Percentiles rank a stretch among this genome's conserved stretches.
Evolutionary conservation across 345 rosid genomes (phyloP).

Genomic region (Dipteronia sinensis): DNA sequence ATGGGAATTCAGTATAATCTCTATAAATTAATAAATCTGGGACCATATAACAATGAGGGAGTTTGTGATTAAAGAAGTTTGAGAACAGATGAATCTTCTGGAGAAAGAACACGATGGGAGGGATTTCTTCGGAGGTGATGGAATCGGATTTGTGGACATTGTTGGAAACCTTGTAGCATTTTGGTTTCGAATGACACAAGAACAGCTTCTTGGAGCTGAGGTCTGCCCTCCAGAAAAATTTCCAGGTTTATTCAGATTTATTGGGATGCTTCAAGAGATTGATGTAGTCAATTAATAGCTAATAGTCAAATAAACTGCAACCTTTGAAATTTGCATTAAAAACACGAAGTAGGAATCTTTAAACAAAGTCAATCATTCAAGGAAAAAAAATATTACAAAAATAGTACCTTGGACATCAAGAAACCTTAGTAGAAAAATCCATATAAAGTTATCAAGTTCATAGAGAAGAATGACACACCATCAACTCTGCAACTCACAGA

Average conservation of each 20-base stretch:
- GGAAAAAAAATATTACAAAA: too few relatives aligned
- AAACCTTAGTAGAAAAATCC: too few relatives aligned
- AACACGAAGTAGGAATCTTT: too few relatives aligned
- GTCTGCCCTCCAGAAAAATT: conserved; percentile 7
- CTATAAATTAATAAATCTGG: too few relatives aligned
- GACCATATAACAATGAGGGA: neutral
- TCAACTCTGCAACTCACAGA: neutral
- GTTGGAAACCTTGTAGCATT: neutral
- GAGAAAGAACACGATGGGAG: conserved; percentile 18
- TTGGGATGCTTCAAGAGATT: conserved; percentile 8
- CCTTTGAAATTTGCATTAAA: too few relatives aligned
- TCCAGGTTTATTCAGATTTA: conserved; percentile 27
- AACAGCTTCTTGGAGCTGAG: conserved; percentile 8
- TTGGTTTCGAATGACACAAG: conserved; percentile 13
- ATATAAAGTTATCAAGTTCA: neutral
- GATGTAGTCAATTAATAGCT: conserved; percentile 2
- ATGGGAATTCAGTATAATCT: too few relatives aligned
- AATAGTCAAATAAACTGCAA: too few relatives aligned
- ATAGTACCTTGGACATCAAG: too few relatives aligned
- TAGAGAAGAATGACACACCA: too few relatives aligned
- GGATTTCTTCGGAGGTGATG: conserved; percentile 24
- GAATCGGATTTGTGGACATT: conserved; percentile 22
- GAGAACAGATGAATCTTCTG: too few relatives aligned
- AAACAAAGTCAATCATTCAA: too few relatives aligned
- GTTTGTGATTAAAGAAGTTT: neutral